Base-by-base conservation (phyloP, 169 alveolate species). In the Plasmodium cynomolgi region DNA sequence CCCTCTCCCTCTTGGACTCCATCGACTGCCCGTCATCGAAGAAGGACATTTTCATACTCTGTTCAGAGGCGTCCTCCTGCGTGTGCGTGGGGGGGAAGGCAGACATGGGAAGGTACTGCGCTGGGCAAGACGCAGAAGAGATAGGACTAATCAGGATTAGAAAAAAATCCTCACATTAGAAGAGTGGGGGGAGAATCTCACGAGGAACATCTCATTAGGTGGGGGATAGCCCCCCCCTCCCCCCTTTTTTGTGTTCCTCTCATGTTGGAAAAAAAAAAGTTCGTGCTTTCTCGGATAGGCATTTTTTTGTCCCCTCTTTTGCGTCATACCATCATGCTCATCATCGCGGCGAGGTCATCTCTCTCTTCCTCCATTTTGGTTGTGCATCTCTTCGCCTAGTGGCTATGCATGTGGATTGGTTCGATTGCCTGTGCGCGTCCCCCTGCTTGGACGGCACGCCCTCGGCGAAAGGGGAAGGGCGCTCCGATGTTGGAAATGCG, bases 21-120 rank as follows among this genome's bases (percentile, higher is more conserved):
- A 37, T 54, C 13, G 92, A 84, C 17, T 62, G 23, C 6, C 37
- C 62, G 8, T 71, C 92, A 37, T 84, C 92, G 74, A 84, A 84
- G 75, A 68, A 68, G 20, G 92, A 47, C 3, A 23, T n/a, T n/a
- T 84, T 84, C 34, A 81, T 44, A n/a, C 50, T 84, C 9, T 34
- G 39, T 20, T 80, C 84, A 9, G 39, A 44, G n/a, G 50, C 33
- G 1, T 80, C 47, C n/a, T 80, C 26, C 47, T 34, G 13, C 31
- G 39, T 9, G 26, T 34, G 13, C 31, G 39, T 9, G 26, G 31
- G 37, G 33, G 33, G 13, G 15, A 23, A 6, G 17, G 37, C 6
- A 68, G n/a, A 29, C 41, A 68, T 6, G 37, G 1, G 3, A 62
- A n/a, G 9, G 75, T 62, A 20, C 2, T 62, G 75, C n/a, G 34